Evolutionary conservation across 2,329 filamentous ascomycete species (phyloP), one percentile per base, ranked within the genome.

Genomic region (Thielaviopsis punctulata): DNA sequence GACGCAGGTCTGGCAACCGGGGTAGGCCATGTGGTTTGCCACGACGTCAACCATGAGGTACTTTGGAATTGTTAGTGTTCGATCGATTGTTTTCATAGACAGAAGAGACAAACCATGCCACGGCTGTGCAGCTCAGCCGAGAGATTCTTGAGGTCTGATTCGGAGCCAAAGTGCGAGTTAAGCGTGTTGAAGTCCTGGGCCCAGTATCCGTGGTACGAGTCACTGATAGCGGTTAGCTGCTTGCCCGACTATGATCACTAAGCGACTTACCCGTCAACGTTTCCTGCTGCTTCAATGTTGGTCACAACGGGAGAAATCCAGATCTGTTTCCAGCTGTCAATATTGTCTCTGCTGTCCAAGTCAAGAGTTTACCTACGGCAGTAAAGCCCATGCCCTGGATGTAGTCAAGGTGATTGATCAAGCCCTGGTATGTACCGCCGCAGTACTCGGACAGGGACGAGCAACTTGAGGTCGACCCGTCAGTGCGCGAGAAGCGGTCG

Each of bases 1-100:
- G 39, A 80, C 69, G 4, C 66, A 64, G 15, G 49, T 50, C 36
- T 45, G 48, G 47, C 25, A 62, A 22, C 75, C 74, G 25, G 66
- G 62, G 59, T 71, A 77, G n/a, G 64, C 70, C 57, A 70, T 69
- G 59, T 76, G 71, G 57, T 76, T 76, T 23, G 68, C 64, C 3
- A 76, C 73, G 3, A 77, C 62, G 54, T 77, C 74, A 13, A 77
- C 65, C 74, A 77, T 77, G 23, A 77, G 62, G 57, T 73, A 74
- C 66, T 67, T 45, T 6, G 36, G 2, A 18, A 7, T 36, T 43
- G 22, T 45, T 45, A 44, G 23, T 48, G n/a, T 12, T 10, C 48
- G 44, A 45, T 18, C 33, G 13, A 24, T 45, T 24, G 5, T 25
- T n/a, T 45, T 18, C 15, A 33, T 15, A n/a, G 15, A 5, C 13